Conservation (phyloP, 352 stramenopile genomes). For the Phytophthora colocasiae region DNA sequence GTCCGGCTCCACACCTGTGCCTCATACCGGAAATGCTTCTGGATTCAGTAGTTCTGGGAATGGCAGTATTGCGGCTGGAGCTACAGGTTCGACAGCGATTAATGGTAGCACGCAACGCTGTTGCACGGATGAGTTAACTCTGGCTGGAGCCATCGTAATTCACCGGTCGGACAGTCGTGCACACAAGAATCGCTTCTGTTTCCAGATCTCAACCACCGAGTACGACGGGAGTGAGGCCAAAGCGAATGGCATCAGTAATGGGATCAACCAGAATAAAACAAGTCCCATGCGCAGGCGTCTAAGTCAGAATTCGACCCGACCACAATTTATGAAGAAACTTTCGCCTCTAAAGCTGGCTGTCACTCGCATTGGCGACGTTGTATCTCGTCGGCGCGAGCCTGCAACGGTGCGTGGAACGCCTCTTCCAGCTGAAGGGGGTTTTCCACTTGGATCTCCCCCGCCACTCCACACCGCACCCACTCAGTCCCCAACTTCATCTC, state of each 20-base stretch:
- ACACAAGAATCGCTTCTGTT: slow-evolving; percentile 81
- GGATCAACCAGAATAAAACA: slow-evolving; percentile 23
- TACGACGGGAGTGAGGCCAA: slow-evolving; percentile 40
- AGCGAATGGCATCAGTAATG: slow-evolving; percentile 6
- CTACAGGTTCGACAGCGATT: not conserved
- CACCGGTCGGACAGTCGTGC: slow-evolving; percentile 72
- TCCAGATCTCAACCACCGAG: slow-evolving; percentile 79
- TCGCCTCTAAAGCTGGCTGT: slow-evolving; percentile 73
- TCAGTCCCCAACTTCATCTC: slow-evolving; percentile 25
- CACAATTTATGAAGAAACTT: slow-evolving; percentile 51
- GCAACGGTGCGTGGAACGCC: slow-evolving; percentile 3
- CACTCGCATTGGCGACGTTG: slow-evolving; percentile 54
- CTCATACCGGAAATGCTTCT: slow-evolving; percentile 21
- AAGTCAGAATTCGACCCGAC: slow-evolving; percentile 27
- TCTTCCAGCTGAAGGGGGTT: slow-evolving; percentile 1
- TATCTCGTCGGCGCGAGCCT: slow-evolving; percentile 43
- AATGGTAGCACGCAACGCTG: slow-evolving; percentile 16
- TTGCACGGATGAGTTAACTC: slow-evolving; percentile 71
- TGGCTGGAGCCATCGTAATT: slow-evolving; percentile 84
- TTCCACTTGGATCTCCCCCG: slow-evolving; percentile 16
- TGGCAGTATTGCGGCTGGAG: slow-evolving; percentile 8
- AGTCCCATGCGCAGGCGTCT: slow-evolving; percentile 26
- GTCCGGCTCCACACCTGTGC: slow-evolving; percentile 9
- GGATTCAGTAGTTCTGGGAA: slow-evolving; percentile 29
- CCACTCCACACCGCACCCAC: slow-evolving; percentile 8